Evolutionary conservation across 129 eudicot genomes (phyloP).

Genomic region (Flaveria ramosissima): DNA sequence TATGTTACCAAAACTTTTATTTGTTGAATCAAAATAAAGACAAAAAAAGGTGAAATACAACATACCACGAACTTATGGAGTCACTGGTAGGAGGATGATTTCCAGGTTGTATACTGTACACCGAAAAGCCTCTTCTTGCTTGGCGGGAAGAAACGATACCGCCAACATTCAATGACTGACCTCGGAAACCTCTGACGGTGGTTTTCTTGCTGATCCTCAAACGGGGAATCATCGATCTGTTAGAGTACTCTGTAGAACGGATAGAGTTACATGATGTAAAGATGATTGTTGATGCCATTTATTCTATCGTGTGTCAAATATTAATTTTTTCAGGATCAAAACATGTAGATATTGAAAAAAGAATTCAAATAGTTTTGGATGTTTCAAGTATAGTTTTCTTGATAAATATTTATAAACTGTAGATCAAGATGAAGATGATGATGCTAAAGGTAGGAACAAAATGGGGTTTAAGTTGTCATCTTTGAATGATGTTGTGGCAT

Average conservation of each 20-base stretch:
- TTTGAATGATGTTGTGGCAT: constrained; percentile 5
- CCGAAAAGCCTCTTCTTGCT: constrained; percentile 12
- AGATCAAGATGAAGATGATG: background rate
- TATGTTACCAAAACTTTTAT: background rate
- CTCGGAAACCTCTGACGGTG: background rate
- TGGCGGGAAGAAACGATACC: background rate
- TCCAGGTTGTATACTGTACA: constrained; percentile 1
- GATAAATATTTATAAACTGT: background rate
- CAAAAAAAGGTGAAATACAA: background rate
- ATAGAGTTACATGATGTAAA: constrained; percentile 1
- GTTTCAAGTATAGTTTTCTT: background rate
- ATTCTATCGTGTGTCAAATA: background rate
- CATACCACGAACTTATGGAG: constrained; percentile 15
- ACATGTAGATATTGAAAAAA: background rate
- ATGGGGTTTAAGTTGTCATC: background rate
- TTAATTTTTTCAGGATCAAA: background rate
- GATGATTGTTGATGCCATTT: constrained; percentile 10
- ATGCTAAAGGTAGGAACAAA: background rate
- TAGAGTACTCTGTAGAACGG: too few species aligned
- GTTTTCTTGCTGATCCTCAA: background rate
- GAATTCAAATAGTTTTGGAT: background rate
- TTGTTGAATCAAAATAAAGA: background rate
- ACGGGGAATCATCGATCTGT: too few species aligned
- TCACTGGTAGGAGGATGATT: constrained; percentile 13
- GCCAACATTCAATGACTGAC: background rate